Evolutionary conservation across 2,329 filamentous ascomycete species (phyloP), one percentile per base, ranked within the genome.

Genomic region (Penicillium sclerotigenum): DNA sequence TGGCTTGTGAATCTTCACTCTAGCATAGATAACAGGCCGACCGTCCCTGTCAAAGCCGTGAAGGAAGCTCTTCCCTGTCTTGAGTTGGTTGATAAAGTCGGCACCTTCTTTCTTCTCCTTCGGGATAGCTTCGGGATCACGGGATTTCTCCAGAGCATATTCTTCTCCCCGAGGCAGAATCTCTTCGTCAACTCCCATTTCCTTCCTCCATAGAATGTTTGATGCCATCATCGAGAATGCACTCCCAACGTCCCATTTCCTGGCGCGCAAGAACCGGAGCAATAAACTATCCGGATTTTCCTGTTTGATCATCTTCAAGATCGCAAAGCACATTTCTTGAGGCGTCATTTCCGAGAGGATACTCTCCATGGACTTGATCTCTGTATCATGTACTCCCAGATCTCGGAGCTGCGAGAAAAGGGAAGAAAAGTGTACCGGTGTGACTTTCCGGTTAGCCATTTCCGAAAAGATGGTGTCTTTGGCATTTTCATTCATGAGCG

Each of bases 261-360:
- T 81, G 18, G 90, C 90, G 43, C 90, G 81, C 48, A 95, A 77
- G 70, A 93, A 95, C 34, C 90, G 85, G 43, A 95, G 77, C 18
- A 92, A 77, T 16, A 93, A 77, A 1, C 87, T 88, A 74, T 97
- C 93, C 0, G 93, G 93, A 69, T 96, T 85, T 67, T 97, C 92
- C 67, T 93, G 88, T 78, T 97, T 97, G 57, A 91, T 83, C 89
- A 96, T 95, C 58, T 79, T 82, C 89, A 93, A 96, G 67, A 97
- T 88, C 0, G 90, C 87, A 28, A 82, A 79, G 50, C 91, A 84
- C 62, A 97, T 84, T 34, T 87, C 81, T 67, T 93, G 89, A 0
- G 92, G 89, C 0, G 85, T 81, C 66, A 87, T 82, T 56, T 81
- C 88, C 45, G 88, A 86, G 8, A 97, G 74, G 0, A 61, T 59